Conservation (phyloP, 2,329 filamentous ascomycete genomes). For the Karstenula rhodostoma region DNA sequence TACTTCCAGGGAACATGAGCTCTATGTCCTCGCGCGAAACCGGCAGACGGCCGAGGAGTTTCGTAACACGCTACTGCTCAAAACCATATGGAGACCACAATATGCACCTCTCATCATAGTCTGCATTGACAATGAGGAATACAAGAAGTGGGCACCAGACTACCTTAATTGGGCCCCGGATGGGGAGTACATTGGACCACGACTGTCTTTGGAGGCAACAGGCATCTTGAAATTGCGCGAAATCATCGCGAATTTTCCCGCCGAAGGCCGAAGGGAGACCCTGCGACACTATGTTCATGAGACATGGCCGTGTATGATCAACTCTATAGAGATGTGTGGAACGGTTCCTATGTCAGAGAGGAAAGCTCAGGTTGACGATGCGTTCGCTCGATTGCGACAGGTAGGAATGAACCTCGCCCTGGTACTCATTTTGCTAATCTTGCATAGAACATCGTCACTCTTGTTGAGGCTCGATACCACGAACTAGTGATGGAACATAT, state of each 20-base stretch:
- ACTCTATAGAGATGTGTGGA: slow-evolving; percentile 2
- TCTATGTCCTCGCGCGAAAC: neutral
- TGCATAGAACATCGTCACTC: neutral
- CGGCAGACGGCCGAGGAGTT: neutral
- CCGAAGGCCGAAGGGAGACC: neutral
- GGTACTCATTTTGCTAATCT: neutral
- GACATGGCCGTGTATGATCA: neutral
- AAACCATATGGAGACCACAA: neutral
- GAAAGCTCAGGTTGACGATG: neutral
- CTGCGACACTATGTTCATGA: neutral
- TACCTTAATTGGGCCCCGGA: neutral
- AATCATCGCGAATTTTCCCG: neutral
- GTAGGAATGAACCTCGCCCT: too few relatives aligned
- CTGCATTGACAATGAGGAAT: neutral
- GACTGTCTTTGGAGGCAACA: neutral
- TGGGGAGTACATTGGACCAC: neutral
- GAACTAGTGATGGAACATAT: neutral
- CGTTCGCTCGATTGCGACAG: neutral
- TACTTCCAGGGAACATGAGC: neutral
- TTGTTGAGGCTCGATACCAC: neutral
- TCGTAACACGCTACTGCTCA: neutral
- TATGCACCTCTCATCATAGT: neutral
- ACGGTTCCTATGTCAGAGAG: neutral
- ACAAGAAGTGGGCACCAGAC: neutral
- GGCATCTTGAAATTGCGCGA: neutral